Conservation (phyloP, 208 protist species). For the Trypanosomatidae sp. region DNA sequence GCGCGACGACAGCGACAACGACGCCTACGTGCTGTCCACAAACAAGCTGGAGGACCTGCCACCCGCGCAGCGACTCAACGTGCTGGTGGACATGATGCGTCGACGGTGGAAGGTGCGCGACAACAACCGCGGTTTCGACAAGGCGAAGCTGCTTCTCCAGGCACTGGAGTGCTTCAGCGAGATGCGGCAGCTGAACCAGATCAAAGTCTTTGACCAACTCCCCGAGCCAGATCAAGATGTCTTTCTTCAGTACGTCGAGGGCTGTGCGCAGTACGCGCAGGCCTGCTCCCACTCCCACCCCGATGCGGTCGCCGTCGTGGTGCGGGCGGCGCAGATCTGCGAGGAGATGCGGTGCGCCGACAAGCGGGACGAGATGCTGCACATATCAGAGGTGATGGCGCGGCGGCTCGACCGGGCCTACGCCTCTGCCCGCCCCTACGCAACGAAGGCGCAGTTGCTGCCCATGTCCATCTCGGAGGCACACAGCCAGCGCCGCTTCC, state of each 20-base stretch:
- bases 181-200: conserved; percentile 62
- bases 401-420: conserved; percentile 74
- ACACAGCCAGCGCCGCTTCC: conserved; percentile 22
- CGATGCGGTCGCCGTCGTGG: conserved; percentile 70
- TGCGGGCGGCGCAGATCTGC: conserved; percentile 83
- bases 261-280: conserved; percentile 71
- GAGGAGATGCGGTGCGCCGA: conserved; percentile 85
- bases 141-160: conserved; percentile 77
- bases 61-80: conserved; percentile 64
- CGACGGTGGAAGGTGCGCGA: conserved; percentile 80
- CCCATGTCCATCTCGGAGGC: conserved; percentile 44
- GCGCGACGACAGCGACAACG: conserved; percentile 74
- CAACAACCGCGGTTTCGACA: conserved; percentile 86
- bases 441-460: conserved; percentile 33
- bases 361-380: conserved; percentile 86
- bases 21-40: conserved; percentile 73
- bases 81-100: conserved; percentile 68
- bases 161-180: conserved; percentile 91
- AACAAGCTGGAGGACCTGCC: conserved; percentile 75
- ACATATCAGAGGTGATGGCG: conserved; percentile 69
- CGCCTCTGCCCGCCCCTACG: conserved; percentile 64
- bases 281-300: conserved; percentile 84
- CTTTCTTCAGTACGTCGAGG: conserved; percentile 86
- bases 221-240: conserved; percentile 82
- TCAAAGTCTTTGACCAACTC: conserved; percentile 63